Evolutionary conservation across 148 eudicot genomes (phyloP).

Genomic region (Mesembryanthemum crystallinum): DNA sequence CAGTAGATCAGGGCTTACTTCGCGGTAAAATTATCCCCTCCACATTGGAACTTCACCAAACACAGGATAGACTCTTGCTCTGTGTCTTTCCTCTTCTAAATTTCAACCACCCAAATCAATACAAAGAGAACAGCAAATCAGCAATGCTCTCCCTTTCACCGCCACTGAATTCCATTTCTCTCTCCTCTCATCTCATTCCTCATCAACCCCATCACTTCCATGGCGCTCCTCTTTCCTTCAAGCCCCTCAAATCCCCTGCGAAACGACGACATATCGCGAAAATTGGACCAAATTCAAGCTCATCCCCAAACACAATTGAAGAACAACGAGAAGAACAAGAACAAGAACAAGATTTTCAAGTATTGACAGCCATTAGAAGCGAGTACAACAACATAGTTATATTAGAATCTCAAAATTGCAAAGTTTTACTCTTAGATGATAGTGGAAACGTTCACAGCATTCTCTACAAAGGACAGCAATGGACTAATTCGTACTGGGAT

Average conservation of each 20-base stretch:
- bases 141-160: slow-evolving; percentile 20
- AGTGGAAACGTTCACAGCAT: slow-evolving; percentile 82
- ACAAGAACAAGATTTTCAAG: slow-evolving; percentile 38
- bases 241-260: not conserved
- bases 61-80: no score
- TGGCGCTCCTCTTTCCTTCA: not conserved
- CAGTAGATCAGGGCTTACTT: not conserved
- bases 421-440: slow-evolving; percentile 68
- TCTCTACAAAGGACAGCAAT: slow-evolving; percentile 41
- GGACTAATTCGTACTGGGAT: slow-evolving; percentile 94
- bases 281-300: slow-evolving; percentile 6
- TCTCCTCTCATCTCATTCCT: not conserved
- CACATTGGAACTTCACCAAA: not conserved
- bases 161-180: not conserved
- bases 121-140: not conserved
- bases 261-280: not conserved
- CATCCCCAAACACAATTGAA: slow-evolving; percentile 7
- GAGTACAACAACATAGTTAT: slow-evolving; percentile 63
- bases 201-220: not conserved
- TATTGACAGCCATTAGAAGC: slow-evolving; percentile 47
- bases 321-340: slow-evolving; percentile 14
- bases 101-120: not conserved
- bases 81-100: not conserved
- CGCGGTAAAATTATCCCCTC: not conserved
- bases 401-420: slow-evolving; percentile 47